Percentiles rank a stretch among this genome's conserved stretches.
phyloP scores from a whole-genome alignment of 2,329 filamentous ascomycete species.

The Botryosphaeria dothidea region DNA sequence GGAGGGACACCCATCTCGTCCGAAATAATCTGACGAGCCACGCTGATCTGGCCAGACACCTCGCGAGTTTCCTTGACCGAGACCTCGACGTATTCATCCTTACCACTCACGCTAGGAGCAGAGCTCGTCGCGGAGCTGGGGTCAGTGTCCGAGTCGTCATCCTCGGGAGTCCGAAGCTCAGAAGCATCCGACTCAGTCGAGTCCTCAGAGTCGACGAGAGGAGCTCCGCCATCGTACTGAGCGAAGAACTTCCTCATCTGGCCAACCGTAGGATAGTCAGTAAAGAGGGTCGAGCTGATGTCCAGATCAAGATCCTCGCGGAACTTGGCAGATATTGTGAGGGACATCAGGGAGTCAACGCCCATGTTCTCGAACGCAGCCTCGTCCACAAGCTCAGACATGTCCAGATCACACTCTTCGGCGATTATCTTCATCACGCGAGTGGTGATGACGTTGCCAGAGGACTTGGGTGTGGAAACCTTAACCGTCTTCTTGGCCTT shows the following conservation, averaged over 20 bases:
- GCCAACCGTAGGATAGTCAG: constrained; percentile 60
- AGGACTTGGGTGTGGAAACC: constrained; percentile 44
- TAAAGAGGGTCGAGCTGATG: constrained; percentile 60
- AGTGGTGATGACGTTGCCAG: constrained; percentile 49
- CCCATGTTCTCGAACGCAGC: constrained; percentile 63
- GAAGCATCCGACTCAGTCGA: constrained; percentile 43
- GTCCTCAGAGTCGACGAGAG: constrained; percentile 39
- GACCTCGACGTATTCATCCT: constrained; percentile 35
- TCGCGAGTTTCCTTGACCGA: constrained; percentile 33
- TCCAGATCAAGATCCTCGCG: constrained; percentile 62
- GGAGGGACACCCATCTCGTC: constrained; percentile 68
- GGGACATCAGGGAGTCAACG: constrained; percentile 62
- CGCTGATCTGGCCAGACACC: constrained; percentile 41
- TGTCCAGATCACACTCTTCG: constrained; percentile 63
- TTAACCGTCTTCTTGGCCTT: constrained; percentile 48
- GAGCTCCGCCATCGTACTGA: constrained; percentile 45
- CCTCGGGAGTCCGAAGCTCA: constrained; percentile 46
- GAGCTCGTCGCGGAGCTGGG: constrained; percentile 49
- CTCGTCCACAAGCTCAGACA: constrained; percentile 60
- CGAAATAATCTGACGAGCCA: constrained; percentile 52
- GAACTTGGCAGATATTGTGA: constrained; percentile 63
- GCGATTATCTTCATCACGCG: constrained; percentile 67
- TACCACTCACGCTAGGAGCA: constrained; percentile 42
- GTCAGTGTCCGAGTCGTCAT: constrained; percentile 47
- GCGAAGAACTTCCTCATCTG: constrained; percentile 60